phyloP scores from a whole-genome alignment of 2,329 filamentous ascomycete species.

The Grosmannia serpens region DNA sequence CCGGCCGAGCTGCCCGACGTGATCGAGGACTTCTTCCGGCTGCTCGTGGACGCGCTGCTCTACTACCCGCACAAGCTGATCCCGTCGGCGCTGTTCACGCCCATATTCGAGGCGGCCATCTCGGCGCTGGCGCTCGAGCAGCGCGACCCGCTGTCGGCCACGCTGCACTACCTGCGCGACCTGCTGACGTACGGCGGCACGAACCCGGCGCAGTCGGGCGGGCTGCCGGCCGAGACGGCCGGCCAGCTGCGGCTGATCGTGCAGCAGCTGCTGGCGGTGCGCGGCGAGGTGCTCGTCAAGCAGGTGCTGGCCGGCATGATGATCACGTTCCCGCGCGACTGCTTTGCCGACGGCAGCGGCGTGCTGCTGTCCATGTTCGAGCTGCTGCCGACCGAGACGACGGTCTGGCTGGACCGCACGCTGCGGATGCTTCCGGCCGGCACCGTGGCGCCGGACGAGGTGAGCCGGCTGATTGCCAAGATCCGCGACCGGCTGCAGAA shows the following conservation, averaged over 20 bases:
- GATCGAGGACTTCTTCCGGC: constrained; percentile 93
- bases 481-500: constrained; percentile 50
- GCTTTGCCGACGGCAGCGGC: constrained; percentile 86
- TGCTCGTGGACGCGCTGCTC: constrained; percentile 80
- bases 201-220: constrained; percentile 53
- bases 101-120: constrained; percentile 78
- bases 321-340: constrained; percentile 95
- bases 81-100: constrained; percentile 63
- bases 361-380: constrained; percentile 87
- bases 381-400: constrained; percentile 67
- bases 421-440: constrained; percentile 74
- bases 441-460: constrained; percentile 68
- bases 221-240: constrained; percentile 45
- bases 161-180: constrained; percentile 86
- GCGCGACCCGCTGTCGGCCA: constrained; percentile 80
- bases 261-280: constrained; percentile 54
- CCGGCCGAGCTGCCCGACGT: constrained; percentile 65
- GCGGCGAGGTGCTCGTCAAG: constrained; percentile 73
- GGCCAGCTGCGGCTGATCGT: constrained; percentile 62
- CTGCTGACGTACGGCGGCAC: constrained; percentile 78
- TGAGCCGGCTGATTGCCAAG: constrained; percentile 66
- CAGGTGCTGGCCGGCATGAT: constrained; percentile 95
- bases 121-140: constrained; percentile 83
- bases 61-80: constrained; percentile 85
- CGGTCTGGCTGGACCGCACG: constrained; percentile 72